A percentile compares a stretch with the other conserved stretches of the same genome.
Evolutionary conservation across 164 flowering plant genomes (phyloP).

Genomic region (Magnolia kwangsiensis): DNA sequence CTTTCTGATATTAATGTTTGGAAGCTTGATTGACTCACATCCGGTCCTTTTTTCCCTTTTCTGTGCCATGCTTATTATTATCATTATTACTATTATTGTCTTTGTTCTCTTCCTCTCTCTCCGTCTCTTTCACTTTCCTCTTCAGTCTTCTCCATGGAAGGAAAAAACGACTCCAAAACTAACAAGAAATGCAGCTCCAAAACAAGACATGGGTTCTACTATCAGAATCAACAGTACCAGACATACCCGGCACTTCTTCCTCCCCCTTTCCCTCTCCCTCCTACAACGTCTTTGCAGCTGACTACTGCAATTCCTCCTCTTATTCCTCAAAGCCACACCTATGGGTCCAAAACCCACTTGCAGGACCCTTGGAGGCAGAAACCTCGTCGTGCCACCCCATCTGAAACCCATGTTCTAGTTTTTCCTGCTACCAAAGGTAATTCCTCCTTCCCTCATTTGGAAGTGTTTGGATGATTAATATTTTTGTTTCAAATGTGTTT

Average conservation of each 20-base stretch:
- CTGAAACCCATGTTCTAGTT: conserved; percentile 36
- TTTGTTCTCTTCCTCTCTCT: neutral
- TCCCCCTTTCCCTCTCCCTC: conserved; percentile 40
- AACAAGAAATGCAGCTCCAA: conserved; percentile 47
- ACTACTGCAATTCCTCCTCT: conserved; percentile 26
- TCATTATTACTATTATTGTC: neutral
- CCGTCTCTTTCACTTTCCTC: neutral
- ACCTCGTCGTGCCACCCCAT: conserved; percentile 43
- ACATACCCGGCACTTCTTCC: conserved; percentile 62
- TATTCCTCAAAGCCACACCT: conserved; percentile 25
- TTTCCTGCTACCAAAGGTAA: conserved; percentile 41
- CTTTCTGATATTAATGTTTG: neutral
- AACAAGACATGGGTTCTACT: conserved; percentile 28
- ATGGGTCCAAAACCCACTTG: conserved; percentile 44
- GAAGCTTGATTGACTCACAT: neutral
- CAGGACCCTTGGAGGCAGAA: conserved; percentile 39
- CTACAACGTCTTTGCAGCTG: conserved; percentile 37
- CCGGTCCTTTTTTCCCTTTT: neutral
- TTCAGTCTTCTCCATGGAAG: conserved; percentile 29
- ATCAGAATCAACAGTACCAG: conserved; percentile 40
- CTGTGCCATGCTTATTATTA: neutral
- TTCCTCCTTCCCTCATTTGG: conserved; percentile 1
- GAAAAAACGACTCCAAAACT: conserved; percentile 41
- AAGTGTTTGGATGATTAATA: neutral
- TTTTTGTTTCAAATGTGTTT: neutral